Conservation (phyloP, 805 yeast genomes). For the Scheffersomyces lignosus region DNA sequence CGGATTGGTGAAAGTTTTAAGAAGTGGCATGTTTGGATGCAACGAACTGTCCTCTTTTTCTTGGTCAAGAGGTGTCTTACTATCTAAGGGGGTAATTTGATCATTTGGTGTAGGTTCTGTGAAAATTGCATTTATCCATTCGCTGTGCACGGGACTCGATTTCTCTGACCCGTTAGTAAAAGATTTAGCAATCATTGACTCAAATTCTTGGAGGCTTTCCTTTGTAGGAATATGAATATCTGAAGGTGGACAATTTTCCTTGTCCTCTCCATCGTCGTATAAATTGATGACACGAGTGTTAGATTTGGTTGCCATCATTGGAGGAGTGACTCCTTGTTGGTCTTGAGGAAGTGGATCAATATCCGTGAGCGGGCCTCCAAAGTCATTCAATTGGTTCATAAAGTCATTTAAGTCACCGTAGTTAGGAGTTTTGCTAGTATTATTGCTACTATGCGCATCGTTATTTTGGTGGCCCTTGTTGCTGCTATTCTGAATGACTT, state of each 20-base stretch:
- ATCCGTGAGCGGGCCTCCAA: slow-evolving; percentile 49
- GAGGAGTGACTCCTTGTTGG: slow-evolving; percentile 39
- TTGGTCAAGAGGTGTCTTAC: slow-evolving; percentile 15
- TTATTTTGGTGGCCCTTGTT: not conserved
- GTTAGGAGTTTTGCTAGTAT: slow-evolving; percentile 19
- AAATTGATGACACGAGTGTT: slow-evolving; percentile 55
- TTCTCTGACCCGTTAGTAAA: slow-evolving; percentile 21
- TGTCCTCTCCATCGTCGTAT: slow-evolving; percentile 39
- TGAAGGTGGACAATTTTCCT: slow-evolving; percentile 26
- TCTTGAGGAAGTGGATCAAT: slow-evolving; percentile 44
- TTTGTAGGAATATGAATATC: not conserved
- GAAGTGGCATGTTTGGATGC: slow-evolving; percentile 29
- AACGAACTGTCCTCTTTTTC: slow-evolving; percentile 15
- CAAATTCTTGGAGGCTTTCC: slow-evolving; percentile 18
- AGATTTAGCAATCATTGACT: slow-evolving; percentile 24
- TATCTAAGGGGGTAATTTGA: slow-evolving; percentile 22
- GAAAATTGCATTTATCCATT: slow-evolving; percentile 46
- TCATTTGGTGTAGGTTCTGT: slow-evolving; percentile 43
- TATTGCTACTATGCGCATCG: slow-evolving; percentile 1
- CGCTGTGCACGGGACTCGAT: slow-evolving; percentile 38
- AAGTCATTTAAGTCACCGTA: slow-evolving; percentile 40
- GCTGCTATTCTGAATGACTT: slow-evolving; percentile 30
- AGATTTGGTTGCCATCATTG: slow-evolving; percentile 54
- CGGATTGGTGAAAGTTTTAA: slow-evolving; percentile 28
- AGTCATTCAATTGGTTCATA: slow-evolving; percentile 36